Conservation (phyloP, 1,139 yeast species). For the Pichia norvegensis region DNA sequence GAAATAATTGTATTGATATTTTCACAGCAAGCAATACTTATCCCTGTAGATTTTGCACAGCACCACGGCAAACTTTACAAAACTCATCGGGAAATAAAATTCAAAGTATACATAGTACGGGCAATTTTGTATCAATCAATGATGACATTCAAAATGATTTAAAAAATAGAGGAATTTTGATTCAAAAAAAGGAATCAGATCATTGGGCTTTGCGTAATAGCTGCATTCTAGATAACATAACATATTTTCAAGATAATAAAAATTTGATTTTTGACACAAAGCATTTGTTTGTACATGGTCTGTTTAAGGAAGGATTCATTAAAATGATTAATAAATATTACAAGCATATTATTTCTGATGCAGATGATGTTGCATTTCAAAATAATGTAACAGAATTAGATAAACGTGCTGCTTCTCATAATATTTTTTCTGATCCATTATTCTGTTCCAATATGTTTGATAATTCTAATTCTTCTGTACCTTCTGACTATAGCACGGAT, state of each 20-base stretch:
- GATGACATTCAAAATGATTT: not conserved
- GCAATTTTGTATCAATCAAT: not conserved
- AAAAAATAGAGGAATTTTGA: not conserved
- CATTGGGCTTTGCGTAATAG: slow-evolving; percentile 1
- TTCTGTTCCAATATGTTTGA: not conserved
- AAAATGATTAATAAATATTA: slow-evolving; percentile 1
- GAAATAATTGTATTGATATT: not conserved
- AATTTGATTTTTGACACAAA: slow-evolving; percentile 5
- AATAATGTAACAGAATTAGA: not conserved
- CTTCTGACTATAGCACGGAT: not conserved
- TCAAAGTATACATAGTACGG: slow-evolving; percentile 3
- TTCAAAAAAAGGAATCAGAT: not conserved
- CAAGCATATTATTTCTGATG: not conserved
- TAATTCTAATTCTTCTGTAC: not conserved
- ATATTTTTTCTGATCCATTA: slow-evolving; percentile 3
- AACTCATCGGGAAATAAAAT: slow-evolving; percentile 2
- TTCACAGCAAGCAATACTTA: not conserved
- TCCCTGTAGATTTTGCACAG: slow-evolving; percentile 8
- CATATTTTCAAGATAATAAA: slow-evolving; percentile 1
- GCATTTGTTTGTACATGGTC: slow-evolving; percentile 1
- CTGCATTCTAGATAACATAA: slow-evolving; percentile 1
- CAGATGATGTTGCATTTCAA: not conserved
- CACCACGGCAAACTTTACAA: slow-evolving; percentile 3
- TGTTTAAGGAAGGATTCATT: slow-evolving; percentile 3
- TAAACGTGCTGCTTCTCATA: not conserved